A percentile compares a stretch with the other conserved stretches of the same genome.
Evolutionary conservation across 2,329 filamentous ascomycete genomes (phyloP).

Genomic region (Cylindrodendrum hubeiense): DNA sequence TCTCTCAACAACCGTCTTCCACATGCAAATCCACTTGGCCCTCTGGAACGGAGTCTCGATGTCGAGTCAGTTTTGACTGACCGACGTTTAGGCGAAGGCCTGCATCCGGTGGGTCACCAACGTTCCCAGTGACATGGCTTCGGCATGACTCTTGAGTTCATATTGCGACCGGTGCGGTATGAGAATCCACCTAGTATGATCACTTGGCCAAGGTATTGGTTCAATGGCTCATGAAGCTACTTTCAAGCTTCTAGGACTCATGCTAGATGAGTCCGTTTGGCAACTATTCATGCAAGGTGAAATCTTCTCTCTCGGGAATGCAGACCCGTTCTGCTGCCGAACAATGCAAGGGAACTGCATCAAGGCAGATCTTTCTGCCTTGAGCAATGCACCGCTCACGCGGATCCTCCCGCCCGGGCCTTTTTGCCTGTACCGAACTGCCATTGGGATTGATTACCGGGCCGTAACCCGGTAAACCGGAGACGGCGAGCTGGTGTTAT

Average conservation of each 20-base stretch:
- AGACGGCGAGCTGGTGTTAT: neutral
- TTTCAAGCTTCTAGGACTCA: neutral
- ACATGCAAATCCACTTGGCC: neutral
- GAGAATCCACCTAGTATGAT: neutral
- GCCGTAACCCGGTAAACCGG: neutral
- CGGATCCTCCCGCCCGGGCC: neutral
- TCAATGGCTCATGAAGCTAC: neutral
- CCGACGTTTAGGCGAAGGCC: neutral
- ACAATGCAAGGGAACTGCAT: slow-evolving; percentile 3
- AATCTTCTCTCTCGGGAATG: slow-evolving; percentile 7
- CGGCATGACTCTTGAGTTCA: slow-evolving; percentile 2
- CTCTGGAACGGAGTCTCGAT: neutral
- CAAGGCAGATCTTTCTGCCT: neutral
- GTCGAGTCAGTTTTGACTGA: neutral
- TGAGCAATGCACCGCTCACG: neutral
- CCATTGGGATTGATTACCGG: neutral
- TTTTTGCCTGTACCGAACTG: no score
- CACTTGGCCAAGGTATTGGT: neutral
- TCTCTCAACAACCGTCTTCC: neutral
- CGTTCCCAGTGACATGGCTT: neutral
- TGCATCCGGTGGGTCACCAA: neutral
- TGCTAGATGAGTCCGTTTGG: neutral
- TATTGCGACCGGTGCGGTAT: neutral
- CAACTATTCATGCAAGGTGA: slow-evolving; percentile 10
- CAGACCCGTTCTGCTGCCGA: neutral